Conservation (phyloP, 345 rosid species). For the Raphanus raphanistrum region DNA sequence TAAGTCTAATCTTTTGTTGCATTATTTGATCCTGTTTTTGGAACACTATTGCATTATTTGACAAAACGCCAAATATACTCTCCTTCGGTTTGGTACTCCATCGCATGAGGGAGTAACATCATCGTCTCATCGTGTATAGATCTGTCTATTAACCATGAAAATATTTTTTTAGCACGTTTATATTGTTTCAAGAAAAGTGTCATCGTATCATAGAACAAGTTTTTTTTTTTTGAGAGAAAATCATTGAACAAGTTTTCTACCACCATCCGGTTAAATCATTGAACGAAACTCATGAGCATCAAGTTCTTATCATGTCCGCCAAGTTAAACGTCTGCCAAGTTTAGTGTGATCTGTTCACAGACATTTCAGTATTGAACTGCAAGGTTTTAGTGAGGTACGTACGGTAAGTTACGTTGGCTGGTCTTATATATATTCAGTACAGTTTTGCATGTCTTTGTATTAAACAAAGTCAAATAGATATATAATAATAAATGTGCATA, state of each 20-base stretch:
- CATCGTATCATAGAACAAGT: not conserved
- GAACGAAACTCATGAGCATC: not conserved
- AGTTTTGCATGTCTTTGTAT: slow-evolving; percentile 4
- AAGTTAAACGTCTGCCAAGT: not conserved
- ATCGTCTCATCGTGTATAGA: not conserved
- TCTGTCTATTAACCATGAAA: not conserved
- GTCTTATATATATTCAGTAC: not conserved
- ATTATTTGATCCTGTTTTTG: too few species aligned
- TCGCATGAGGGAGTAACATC: not conserved
- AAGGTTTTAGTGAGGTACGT: not conserved
- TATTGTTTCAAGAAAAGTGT: not conserved
- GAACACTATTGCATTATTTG: not conserved
- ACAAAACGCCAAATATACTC: not conserved
- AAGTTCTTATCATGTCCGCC: not conserved
- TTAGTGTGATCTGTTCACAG: not conserved
- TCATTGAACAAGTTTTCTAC: not conserved
- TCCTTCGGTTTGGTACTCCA: too few species aligned
- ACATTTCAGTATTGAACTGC: not conserved
- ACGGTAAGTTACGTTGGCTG: not conserved
- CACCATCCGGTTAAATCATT: not conserved
- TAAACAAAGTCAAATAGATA: not conserved
- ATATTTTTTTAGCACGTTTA: not conserved
- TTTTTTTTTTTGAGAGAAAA: too few species aligned
- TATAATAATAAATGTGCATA: not conserved
- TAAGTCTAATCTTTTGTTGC: not conserved